Evolutionary conservation across 164 flowering plant genomes (phyloP).

Genomic region (Macadamia integrifolia): DNA sequence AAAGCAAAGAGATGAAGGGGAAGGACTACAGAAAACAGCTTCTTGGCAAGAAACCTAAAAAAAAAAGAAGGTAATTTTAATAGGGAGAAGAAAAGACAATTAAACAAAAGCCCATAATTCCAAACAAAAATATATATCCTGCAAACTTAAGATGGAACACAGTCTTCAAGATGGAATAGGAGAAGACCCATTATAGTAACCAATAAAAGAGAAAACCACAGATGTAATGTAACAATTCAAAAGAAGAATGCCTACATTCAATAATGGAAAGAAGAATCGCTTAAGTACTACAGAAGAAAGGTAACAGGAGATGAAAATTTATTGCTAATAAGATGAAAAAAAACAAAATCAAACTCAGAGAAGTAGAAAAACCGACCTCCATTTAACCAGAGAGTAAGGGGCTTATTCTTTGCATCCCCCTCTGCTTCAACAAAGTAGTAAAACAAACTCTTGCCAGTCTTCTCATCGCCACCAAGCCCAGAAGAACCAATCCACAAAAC

Average conservation of each 20-base stretch:
- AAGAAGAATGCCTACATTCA: neutral
- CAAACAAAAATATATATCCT: neutral
- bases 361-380: conserved; percentile 52
- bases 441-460: conserved; percentile 81
- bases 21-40: neutral
- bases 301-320: neutral
- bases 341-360: neutral
- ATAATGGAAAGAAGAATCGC: neutral
- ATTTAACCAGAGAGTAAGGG: conserved; percentile 93
- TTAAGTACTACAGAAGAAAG: neutral
- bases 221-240: no score
- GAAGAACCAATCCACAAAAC: conserved; percentile 19
- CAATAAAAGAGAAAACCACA: neutral
- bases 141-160: neutral
- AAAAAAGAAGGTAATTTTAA: no score
- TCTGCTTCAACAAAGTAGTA: conserved; percentile 93
- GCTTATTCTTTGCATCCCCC: conserved; percentile 43
- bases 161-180: no score
- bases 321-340: neutral
- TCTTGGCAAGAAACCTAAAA: no score
- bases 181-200: no score
- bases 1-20: neutral
- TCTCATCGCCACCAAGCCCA: conserved; percentile 31
- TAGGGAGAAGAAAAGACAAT: no score
- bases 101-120: neutral